Conservation (phyloP, 192 early-diverging fungal genomes). For the Phycomyces nitens region DNA sequence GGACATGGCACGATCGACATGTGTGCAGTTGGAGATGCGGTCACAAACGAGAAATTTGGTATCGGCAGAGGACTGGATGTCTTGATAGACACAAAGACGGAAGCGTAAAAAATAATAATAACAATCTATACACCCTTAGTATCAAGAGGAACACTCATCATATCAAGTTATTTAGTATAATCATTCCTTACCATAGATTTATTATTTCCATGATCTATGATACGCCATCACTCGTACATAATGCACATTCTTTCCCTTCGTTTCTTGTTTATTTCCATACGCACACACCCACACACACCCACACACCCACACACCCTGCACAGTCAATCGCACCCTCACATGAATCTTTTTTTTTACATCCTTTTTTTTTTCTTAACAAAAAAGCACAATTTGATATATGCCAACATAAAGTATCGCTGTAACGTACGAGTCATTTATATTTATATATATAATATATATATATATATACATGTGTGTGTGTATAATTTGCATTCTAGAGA, state of each 20-base stretch:
- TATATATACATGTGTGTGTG: too few relatives aligned
- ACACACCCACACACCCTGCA: slow-evolving; percentile 4
- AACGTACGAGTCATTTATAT: too few relatives aligned
- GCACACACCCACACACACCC: slow-evolving; percentile 6
- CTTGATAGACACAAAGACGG: slow-evolving; percentile 2
- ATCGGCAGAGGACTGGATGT: slow-evolving; percentile 16
- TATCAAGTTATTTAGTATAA: too few relatives aligned
- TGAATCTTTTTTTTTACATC: slow-evolving; percentile 8
- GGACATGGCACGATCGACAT: slow-evolving; percentile 46
- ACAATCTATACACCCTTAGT: too few relatives aligned
- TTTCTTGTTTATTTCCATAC: neutral
- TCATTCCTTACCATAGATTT: too few relatives aligned
- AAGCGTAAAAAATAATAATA: neutral
- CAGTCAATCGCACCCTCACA: neutral
- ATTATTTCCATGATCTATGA: too few relatives aligned
- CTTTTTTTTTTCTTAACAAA: neutral
- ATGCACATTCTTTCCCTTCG: neutral
- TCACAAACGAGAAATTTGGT: slow-evolving; percentile 2
- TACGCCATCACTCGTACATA: too few relatives aligned
- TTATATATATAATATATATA: too few relatives aligned
- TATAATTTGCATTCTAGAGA: too few relatives aligned
- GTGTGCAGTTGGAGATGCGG: slow-evolving; percentile 35
- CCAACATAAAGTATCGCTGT: too few relatives aligned
- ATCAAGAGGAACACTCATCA: too few relatives aligned
- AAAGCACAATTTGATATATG: too few relatives aligned